Evolutionary conservation across 2,329 filamentous ascomycete species (phyloP).

Genomic region (Capronia epimyces): DNA sequence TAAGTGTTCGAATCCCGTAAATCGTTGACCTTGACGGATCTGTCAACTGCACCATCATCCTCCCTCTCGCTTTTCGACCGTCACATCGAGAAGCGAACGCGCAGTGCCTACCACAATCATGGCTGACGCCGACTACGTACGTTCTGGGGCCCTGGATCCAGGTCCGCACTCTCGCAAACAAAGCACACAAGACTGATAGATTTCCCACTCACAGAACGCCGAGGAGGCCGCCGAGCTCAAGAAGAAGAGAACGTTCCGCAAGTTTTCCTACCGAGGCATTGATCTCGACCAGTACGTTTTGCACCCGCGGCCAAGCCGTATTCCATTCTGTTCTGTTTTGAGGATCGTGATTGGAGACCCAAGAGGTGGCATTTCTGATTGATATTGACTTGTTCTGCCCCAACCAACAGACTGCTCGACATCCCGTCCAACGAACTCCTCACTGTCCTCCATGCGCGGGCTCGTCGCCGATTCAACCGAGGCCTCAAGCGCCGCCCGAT

Average conservation of each 20-base stretch:
- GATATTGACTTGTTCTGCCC: too few species aligned
- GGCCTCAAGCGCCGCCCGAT: conserved; percentile 99
- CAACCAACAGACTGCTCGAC: conserved; percentile 78
- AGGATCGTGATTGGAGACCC: neutral
- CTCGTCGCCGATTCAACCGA: conserved; percentile 98
- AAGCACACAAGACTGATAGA: conserved; percentile 14
- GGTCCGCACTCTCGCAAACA: neutral
- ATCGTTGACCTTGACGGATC: conserved; percentile 3
- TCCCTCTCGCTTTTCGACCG: conserved; percentile 43
- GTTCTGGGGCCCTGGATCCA: conserved; percentile 39
- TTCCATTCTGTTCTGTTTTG: too few species aligned
- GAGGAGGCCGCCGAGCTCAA: conserved; percentile 99
- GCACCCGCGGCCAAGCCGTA: too few species aligned
- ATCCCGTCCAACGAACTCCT: conserved; percentile 97
- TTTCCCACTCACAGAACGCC: conserved; percentile 62
- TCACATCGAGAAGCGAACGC: conserved; percentile 41
- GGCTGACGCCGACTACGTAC: conserved; percentile 85
- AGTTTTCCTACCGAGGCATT: conserved; percentile 99
- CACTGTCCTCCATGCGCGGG: conserved; percentile 98
- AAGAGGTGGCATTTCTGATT: conserved; percentile 30
- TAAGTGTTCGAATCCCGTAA: neutral
- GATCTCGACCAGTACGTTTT: conserved; percentile 93
- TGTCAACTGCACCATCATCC: conserved; percentile 32
- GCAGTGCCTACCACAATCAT: conserved; percentile 59
- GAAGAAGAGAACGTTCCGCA: conserved; percentile 99